These are phyloP conservation scores for Paracorniculantispora psalliotae DNA, from an alignment of 2,329 filamentous ascomycete species.

Conservation along the genomic window DNA sequence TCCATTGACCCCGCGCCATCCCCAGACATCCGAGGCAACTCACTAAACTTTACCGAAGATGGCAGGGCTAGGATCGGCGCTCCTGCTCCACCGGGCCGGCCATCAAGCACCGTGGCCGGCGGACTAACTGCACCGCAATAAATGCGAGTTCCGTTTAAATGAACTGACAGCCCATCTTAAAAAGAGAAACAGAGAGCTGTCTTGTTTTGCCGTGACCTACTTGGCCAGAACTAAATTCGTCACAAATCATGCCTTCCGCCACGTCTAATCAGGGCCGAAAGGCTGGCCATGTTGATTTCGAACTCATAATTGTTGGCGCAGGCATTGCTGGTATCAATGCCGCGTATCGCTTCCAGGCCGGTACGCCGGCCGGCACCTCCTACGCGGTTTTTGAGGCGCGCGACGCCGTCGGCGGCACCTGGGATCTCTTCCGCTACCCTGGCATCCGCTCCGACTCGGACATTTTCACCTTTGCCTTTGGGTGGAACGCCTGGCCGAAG, in stretches of 20 bases:
- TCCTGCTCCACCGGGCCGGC: neutral
- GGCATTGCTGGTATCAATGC: slow-evolving; percentile 73
- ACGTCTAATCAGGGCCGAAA: neutral
- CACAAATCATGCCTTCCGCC: neutral
- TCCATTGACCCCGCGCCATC: neutral
- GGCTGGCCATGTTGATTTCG: slow-evolving; percentile 24
- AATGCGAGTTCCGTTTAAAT: neutral
- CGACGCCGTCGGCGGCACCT: slow-evolving; percentile 65
- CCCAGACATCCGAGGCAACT: slow-evolving; percentile 1
- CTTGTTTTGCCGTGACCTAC: too few species aligned
- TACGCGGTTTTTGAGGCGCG: slow-evolving; percentile 68
- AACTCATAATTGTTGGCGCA: slow-evolving; percentile 64
- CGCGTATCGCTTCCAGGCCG: slow-evolving; percentile 62
- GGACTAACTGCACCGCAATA: neutral
- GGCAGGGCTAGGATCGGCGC: neutral
- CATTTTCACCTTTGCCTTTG: slow-evolving; percentile 59
- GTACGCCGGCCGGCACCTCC: slow-evolving; percentile 44
- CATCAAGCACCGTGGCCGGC: neutral
- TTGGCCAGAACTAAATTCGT: neutral
- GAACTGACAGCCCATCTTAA: neutral
- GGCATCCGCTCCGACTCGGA: slow-evolving; percentile 63
- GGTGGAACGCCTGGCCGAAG: slow-evolving; percentile 64
- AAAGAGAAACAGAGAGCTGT: too few species aligned
- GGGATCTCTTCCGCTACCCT: slow-evolving; percentile 73
- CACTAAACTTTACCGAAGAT: neutral